These are phyloP conservation scores for Balamuthia mandrillaris DNA, from an alignment of 208 protist genomes.

Conservation along the genomic window DNA sequence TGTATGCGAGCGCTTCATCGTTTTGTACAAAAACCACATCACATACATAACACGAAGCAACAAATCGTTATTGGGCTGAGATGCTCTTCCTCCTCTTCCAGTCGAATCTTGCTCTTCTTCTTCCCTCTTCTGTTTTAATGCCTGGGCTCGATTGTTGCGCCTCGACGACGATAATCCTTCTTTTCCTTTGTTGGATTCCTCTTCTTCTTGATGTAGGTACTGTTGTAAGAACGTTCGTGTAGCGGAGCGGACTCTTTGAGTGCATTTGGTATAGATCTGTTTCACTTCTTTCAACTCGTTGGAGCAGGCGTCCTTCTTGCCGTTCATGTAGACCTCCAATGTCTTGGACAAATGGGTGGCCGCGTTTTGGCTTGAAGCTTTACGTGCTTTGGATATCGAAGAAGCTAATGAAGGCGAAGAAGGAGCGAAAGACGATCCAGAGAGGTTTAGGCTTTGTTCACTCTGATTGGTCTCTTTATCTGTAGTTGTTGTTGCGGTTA, in stretches of 20 bases:
- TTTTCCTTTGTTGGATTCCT: background rate
- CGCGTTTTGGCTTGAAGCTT: no score
- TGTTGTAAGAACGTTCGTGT: background rate
- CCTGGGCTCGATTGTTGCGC: background rate
- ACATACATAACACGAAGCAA: background rate
- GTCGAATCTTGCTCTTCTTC: background rate
- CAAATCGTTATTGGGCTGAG: background rate
- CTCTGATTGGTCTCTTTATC: no score
- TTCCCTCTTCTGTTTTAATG: background rate
- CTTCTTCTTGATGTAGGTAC: background rate
- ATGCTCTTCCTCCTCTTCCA: conserved; percentile 27
- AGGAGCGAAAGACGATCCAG: no score
- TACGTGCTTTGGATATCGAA: no score
- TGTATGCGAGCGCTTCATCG: conserved; percentile 14
- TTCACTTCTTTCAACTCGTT: conserved; percentile 31
- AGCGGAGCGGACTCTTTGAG: background rate
- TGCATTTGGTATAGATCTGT: conserved; percentile 35
- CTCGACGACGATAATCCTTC: background rate
- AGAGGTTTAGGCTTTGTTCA: no score
- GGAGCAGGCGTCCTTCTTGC: conserved; percentile 15
- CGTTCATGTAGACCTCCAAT: conserved; percentile 7
- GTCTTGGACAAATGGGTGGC: background rate
- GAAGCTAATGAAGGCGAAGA: no score
- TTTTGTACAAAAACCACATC: conserved; percentile 20
- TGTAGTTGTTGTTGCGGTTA: no score